Evolutionary conservation across 805 yeast species (phyloP).

Genomic region (Ogataea sp.): DNA sequence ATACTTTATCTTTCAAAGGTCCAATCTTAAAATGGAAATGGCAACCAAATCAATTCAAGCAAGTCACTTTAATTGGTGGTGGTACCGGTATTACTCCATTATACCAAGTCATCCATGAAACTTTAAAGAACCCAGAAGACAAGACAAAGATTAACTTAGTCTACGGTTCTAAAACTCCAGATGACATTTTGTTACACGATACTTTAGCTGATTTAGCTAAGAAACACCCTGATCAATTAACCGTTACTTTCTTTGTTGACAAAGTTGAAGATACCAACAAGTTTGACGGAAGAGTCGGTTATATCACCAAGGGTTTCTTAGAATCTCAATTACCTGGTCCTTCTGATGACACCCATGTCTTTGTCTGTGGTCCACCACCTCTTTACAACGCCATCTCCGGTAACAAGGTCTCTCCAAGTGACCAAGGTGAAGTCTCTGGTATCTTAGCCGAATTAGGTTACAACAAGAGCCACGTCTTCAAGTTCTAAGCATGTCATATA

Average conservation of each 20-base stretch:
- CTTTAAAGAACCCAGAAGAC: constrained; percentile 74
- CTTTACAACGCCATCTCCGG: constrained; percentile 87
- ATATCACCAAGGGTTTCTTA: constrained; percentile 69
- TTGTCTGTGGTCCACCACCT: constrained; percentile 95
- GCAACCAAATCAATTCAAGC: constrained; percentile 76
- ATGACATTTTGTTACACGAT: constrained; percentile 74
- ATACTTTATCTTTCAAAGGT: constrained; percentile 86
- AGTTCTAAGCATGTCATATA: too few species aligned
- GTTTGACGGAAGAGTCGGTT: constrained; percentile 61
- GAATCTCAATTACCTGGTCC: constrained; percentile 56
- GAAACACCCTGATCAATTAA: constrained; percentile 70
- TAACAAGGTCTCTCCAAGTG: constrained; percentile 71
- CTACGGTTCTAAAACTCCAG: constrained; percentile 71
- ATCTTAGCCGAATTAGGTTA: constrained; percentile 82
- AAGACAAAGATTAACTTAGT: constrained; percentile 78
- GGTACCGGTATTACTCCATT: constrained; percentile 97
- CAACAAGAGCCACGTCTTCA: constrained; percentile 80
- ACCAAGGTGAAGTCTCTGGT: constrained; percentile 94
- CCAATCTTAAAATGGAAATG: constrained; percentile 89
- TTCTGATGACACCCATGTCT: constrained; percentile 56
- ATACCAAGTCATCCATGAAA: constrained; percentile 74
- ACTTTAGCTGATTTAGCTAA: constrained; percentile 66
- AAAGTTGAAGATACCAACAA: constrained; percentile 28
- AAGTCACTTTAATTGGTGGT: constrained; percentile 83
- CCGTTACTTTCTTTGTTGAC: constrained; percentile 75